phyloP scores from a whole-genome alignment of 2,329 filamentous ascomycete species.

The Penicillium sp. region DNA sequence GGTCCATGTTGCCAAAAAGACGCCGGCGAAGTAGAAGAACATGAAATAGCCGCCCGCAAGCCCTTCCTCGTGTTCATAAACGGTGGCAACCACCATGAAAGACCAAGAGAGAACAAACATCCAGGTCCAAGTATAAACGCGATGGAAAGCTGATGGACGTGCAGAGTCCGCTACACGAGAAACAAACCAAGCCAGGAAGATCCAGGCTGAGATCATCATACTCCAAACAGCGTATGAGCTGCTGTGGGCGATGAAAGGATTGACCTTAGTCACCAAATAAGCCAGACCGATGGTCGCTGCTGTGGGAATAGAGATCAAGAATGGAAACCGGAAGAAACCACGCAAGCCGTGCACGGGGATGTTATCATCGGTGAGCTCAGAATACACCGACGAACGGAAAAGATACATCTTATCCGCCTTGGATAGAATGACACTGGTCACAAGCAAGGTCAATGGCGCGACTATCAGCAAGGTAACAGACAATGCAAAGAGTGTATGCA shows the following conservation, averaged over 20 bases:
- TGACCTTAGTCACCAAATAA: constrained; percentile 73
- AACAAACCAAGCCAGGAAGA: constrained; percentile 77
- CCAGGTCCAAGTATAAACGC: constrained; percentile 79
- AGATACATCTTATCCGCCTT: constrained; percentile 82
- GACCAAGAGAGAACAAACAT: constrained; percentile 72
- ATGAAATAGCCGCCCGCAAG: constrained; percentile 75
- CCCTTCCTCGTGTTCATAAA: constrained; percentile 70
- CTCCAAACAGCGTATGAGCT: constrained; percentile 83
- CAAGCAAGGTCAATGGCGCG: constrained; percentile 67
- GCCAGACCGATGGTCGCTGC: constrained; percentile 68
- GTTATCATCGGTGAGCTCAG: constrained; percentile 58
- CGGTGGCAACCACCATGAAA: constrained; percentile 65
- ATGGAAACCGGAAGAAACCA: constrained; percentile 78
- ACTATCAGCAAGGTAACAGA: constrained; percentile 78
- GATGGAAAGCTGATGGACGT: constrained; percentile 79
- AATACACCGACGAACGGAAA: constrained; percentile 64
- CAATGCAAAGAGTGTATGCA: constrained; percentile 82
- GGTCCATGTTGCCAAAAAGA: constrained; percentile 70
- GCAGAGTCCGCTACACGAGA: constrained; percentile 73
- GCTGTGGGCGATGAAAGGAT: constrained; percentile 87
- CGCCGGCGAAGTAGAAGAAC: constrained; percentile 71
- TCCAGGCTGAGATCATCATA: constrained; percentile 79
- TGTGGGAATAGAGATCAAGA: constrained; percentile 66
- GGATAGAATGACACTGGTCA: constrained; percentile 65
- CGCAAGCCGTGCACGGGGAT: constrained; percentile 69